Evolutionary conservation across 164 flowering plant species (phyloP).

Genomic region (Umbellularia californica): DNA sequence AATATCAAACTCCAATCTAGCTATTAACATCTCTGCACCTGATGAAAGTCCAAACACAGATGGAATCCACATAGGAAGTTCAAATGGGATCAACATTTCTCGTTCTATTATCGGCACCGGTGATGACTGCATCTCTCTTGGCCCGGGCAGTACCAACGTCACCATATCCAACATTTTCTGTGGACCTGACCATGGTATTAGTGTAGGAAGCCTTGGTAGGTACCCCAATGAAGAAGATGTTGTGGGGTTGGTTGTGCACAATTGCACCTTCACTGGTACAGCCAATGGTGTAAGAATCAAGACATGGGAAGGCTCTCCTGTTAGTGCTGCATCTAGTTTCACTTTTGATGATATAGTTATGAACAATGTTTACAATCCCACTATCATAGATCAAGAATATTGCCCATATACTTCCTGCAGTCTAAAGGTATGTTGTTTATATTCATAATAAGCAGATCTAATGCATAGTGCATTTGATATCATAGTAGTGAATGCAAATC

Average conservation of each 20-base stretch:
- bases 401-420: background rate
- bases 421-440: background rate
- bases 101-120: conserved; percentile 9
- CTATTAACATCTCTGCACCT: conserved; percentile 18
- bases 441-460: background rate
- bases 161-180: background rate
- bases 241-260: background rate
- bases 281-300: background rate
- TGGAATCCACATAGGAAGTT: conserved; percentile 20
- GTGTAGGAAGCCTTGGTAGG: background rate
- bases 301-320: background rate
- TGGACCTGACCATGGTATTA: background rate
- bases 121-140: background rate
- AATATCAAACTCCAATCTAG: conserved; percentile 11
- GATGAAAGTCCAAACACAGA: conserved; percentile 21
- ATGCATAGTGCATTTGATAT: background rate
- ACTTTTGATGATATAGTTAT: background rate
- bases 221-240: background rate
- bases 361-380: too few relatives aligned
- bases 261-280: background rate
- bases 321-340: background rate
- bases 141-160: background rate
- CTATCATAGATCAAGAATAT: background rate
- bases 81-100: background rate
- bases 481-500: background rate